These are phyloP conservation scores for Darksidea phi DNA, from an alignment of 495 filamentous ascomycete species.

Conservation along the genomic window DNA sequence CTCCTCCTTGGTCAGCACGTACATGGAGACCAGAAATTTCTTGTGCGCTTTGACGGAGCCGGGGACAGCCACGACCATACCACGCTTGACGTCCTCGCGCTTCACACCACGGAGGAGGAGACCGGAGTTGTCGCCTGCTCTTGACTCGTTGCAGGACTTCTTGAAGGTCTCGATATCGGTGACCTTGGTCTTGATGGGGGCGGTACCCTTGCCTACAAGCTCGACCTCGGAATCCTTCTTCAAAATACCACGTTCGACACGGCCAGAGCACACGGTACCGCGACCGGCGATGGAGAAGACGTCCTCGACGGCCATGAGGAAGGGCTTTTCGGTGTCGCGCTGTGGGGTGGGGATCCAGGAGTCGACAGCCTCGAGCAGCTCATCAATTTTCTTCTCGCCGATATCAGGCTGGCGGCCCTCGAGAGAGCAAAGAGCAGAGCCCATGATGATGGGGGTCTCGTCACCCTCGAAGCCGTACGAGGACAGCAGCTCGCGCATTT, in stretches of 20 bases:
- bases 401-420: constrained; percentile 84
- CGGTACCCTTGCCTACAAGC: constrained; percentile 75
- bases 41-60: constrained; percentile 74
- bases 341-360: constrained; percentile 92
- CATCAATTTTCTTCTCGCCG: constrained; percentile 78
- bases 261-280: constrained; percentile 93
- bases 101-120: constrained; percentile 90
- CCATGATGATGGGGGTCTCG: constrained; percentile 92
- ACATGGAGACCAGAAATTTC: constrained; percentile 92
- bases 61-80: constrained; percentile 86
- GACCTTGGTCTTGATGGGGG: constrained; percentile 92
- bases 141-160: constrained; percentile 92
- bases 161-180: constrained; percentile 99
- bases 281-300: constrained; percentile 97
- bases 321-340: constrained; percentile 92
- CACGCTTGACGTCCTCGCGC: constrained; percentile 87
- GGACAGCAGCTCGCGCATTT: constrained; percentile 94
- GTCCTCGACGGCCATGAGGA: constrained; percentile 98
- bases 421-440: constrained; percentile 94
- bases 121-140: constrained; percentile 97
- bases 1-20: constrained; percentile 95
- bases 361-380: constrained; percentile 86
- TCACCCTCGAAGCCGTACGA: constrained; percentile 97
- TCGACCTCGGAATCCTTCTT: constrained; percentile 94
- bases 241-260: constrained; percentile 91